phyloP scores from a whole-genome alignment of 345 rosid species.

The Rubroshorea leprosula region DNA sequence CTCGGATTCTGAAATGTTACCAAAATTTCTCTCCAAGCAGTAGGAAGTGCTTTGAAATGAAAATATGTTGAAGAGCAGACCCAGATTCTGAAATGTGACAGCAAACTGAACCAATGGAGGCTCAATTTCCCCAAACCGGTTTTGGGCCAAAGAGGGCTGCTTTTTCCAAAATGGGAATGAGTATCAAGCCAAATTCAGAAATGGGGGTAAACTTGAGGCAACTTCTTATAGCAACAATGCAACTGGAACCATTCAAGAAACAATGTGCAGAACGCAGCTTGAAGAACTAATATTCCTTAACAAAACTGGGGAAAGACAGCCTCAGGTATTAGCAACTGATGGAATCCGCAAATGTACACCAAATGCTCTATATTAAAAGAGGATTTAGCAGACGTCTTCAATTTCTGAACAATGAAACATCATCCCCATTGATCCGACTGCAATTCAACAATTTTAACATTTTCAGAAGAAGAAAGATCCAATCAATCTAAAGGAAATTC shows the following conservation, averaged over 20 bases:
- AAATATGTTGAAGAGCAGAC: no score
- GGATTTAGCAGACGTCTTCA: neutral
- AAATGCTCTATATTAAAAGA: neutral
- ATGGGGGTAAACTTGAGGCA: neutral
- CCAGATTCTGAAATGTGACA: neutral
- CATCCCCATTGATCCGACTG: conserved; percentile 7
- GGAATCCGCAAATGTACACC: neutral
- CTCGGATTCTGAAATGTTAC: no score
- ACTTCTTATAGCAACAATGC: neutral
- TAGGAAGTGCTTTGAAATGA: no score
- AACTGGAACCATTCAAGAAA: neutral
- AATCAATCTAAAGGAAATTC: no score
- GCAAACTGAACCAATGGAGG: neutral
- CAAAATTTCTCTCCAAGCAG: no score
- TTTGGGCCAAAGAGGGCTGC: no score
- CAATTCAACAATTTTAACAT: neutral
- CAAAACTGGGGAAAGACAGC: neutral
- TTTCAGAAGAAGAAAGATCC: neutral
- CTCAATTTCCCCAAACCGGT: neutral
- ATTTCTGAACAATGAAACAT: neutral
- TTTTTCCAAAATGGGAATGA: no score
- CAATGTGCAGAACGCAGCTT: neutral
- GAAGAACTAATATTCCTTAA: neutral
- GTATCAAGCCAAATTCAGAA: neutral
- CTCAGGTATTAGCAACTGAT: neutral